Percentiles rank a stretch among this genome's conserved stretches.
phyloP scores from a whole-genome alignment of 441 rosid genomes.

The Erysimum pusillum region DNA sequence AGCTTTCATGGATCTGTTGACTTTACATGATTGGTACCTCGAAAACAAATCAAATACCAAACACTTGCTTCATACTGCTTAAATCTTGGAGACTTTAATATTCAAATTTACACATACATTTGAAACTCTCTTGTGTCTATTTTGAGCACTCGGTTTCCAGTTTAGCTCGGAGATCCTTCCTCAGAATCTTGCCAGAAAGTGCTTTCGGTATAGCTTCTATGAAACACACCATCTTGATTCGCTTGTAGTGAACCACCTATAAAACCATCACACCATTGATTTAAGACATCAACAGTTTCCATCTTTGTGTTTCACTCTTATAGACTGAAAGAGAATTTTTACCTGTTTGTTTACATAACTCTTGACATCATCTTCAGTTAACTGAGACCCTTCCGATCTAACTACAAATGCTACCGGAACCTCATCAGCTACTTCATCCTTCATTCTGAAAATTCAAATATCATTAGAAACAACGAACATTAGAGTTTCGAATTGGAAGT shows the following conservation, averaged over 20 bases:
- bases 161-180: conserved; percentile 59
- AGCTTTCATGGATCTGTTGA: conserved; percentile 1
- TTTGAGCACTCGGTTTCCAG: conserved; percentile 39
- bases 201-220: conserved; percentile 59
- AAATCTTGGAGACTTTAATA: neutral
- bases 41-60: conserved; percentile 26
- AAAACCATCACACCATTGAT: conserved; percentile 13
- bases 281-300: neutral
- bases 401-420: conserved; percentile 64
- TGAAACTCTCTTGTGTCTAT: conserved; percentile 20
- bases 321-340: neutral
- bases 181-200: conserved; percentile 57
- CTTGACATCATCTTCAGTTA: conserved; percentile 58
- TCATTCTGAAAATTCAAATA: conserved; percentile 48
- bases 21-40: conserved; percentile 34
- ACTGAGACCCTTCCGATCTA: conserved; percentile 58
- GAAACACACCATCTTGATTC: conserved; percentile 55
- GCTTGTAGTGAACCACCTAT: conserved; percentile 65
- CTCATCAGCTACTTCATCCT: conserved; percentile 63
- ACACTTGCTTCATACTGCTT: conserved; percentile 22
- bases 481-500: neutral
- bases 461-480: conserved; percentile 1
- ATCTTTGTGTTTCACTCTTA: neutral
- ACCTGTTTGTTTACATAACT: conserved; percentile 71
- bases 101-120: conserved; percentile 24